phyloP scores from a whole-genome alignment of 805 yeast genomes.

The Wickerhamomyces queroliae region DNA sequence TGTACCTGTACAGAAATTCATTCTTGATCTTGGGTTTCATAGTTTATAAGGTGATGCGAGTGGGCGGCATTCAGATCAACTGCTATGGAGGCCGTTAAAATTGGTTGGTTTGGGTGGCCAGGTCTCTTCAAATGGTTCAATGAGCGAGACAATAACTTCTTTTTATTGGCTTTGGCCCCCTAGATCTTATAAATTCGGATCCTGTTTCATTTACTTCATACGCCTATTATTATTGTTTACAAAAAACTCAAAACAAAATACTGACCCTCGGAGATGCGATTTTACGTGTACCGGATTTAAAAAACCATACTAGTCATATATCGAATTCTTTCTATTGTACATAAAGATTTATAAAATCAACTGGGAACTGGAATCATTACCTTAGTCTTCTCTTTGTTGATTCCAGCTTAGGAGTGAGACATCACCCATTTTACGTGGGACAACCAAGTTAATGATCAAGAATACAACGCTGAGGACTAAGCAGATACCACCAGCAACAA shows the following conservation, averaged over 20 bases:
- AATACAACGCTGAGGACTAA: constrained; percentile 48
- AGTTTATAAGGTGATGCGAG: not conserved
- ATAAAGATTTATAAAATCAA: no score
- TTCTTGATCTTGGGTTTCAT: not conserved
- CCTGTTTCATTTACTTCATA: not conserved
- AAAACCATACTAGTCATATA: no score
- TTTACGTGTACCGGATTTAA: not conserved
- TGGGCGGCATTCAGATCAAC: no score
- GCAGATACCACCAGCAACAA: constrained; percentile 71
- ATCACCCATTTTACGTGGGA: constrained; percentile 71
- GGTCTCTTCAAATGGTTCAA: not conserved
- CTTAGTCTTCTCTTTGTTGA: constrained; percentile 34
- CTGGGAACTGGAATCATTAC: no score
- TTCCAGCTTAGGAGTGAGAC: constrained; percentile 71
- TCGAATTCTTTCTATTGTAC: no score
- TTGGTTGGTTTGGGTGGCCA: not conserved
- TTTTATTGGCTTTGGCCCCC: no score
- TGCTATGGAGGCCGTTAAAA: no score
- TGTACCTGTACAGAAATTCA: constrained; percentile 18
- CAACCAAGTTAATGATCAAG: constrained; percentile 47
- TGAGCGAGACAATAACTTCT: no score
- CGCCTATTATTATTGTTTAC: not conserved
- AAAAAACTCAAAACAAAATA: constrained; percentile 1
- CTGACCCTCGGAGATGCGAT: not conserved
- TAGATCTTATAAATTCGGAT: no score